phyloP scores from a whole-genome alignment of 371 early-diverging fungal species.

The Mucor indicus region DNA sequence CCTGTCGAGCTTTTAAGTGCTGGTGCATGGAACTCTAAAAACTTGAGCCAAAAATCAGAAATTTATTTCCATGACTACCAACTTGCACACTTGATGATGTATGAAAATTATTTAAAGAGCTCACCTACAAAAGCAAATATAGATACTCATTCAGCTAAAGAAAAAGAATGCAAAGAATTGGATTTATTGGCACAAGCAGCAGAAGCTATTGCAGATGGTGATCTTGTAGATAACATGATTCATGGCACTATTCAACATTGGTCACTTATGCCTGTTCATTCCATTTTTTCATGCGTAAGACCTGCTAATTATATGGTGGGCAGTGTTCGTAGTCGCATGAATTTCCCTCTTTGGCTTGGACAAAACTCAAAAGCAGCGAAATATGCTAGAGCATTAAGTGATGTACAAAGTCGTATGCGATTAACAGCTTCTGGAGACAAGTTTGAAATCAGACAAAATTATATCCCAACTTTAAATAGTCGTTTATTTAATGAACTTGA shows the following conservation, averaged over 20 bases:
- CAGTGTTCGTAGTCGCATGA: conserved; percentile 25
- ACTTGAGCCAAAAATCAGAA: conserved; percentile 80
- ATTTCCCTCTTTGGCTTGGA: conserved; percentile 84
- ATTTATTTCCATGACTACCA: conserved; percentile 94
- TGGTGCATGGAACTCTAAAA: conserved; percentile 45
- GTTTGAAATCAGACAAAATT: conserved; percentile 80
- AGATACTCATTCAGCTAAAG: conserved; percentile 11
- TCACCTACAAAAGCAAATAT: conserved; percentile 23
- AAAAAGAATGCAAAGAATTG: conserved; percentile 32
- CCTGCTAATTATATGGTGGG: conserved; percentile 85
- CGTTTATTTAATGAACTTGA: conserved; percentile 65
- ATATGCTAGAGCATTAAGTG: conserved; percentile 68
- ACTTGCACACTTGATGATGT: conserved; percentile 92
- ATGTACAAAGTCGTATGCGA: conserved; percentile 84
- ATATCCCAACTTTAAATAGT: conserved; percentile 74
- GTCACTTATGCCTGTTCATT: conserved; percentile 92
- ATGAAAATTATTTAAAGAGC: conserved; percentile 44
- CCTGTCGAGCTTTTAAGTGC: conserved; percentile 65
- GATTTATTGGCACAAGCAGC: conserved; percentile 80
- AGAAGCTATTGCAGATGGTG: conserved; percentile 88
- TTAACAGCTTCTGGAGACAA: conserved; percentile 79
- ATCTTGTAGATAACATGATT: conserved; percentile 81
- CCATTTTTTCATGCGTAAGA: conserved; percentile 83
- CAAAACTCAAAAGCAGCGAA: conserved; percentile 87
- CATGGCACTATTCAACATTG: conserved; percentile 83